Evolutionary conservation across 225 moss, liverwort and hornwort species (phyloP), one percentile per base, ranked within the genome.

Genomic region (Sphagnum contortum): DNA sequence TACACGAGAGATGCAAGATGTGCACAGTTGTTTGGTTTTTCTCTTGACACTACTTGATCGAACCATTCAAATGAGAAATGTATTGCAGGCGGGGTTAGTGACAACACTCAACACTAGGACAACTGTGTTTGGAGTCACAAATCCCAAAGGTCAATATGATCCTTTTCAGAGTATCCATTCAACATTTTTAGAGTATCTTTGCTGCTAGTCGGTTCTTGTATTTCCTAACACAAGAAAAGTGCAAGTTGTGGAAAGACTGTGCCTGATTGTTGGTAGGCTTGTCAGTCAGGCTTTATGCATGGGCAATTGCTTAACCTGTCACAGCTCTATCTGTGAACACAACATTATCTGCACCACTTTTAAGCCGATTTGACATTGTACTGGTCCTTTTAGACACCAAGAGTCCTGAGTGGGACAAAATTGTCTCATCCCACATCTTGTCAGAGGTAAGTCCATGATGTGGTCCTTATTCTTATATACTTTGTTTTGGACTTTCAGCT

Each of bases 121-220:
- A 61, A 98, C 91, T 12, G 92, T 98, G 48, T 93, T 98, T 69
- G 96, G 92, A 63, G 96, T 98, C 66, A 98, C 92, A 65, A 98
- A 98, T 62, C 90, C 93, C 3, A 93, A 98, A 78, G 96, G 96
- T 64, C 90, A 93, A 73, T 98, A 93, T 62, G 96, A 98, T 68
- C 96, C 96, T 57, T 77, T 88, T 63, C 93, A 93, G 71, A 84
- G 96, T 96, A 92, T 80, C 83, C 86, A 70, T 67, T 5, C 48
- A 10, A 29, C 29, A 29, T 29, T 29, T 29, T 29, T 29, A 29
- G 29, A 29, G 29, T 29, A 29, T 29, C 29, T 29, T 29, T 29
- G 29, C 29, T 1, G 29, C 29, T 1, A 29, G 29, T 29, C 29
- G 1, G 29, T 29, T n/a, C n/a, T n/a, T 29, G 29, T 29, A 29